Evolutionary conservation across 257 asterid genomes (phyloP), one percentile per base, ranked within the genome.

Genomic region (Orobanche coerulescens): DNA sequence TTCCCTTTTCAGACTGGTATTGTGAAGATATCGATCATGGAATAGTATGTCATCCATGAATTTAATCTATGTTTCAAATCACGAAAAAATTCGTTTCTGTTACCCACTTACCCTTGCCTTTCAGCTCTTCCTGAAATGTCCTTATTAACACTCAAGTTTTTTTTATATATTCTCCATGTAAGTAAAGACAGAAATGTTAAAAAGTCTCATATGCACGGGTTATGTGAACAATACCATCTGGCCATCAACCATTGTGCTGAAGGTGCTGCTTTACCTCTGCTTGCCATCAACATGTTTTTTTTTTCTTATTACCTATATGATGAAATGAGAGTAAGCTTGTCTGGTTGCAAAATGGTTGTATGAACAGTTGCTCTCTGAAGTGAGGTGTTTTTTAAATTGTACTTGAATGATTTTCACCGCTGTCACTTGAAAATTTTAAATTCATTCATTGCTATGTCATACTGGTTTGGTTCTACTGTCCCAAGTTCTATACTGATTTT

Each of bases 201-300:
- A 28, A 20, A 4, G 30, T 4, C 22, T 22, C 49, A 59, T 19
- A 24, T 43, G 59, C 40, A 12, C 11, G 37, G 18, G 30, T 12
- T 33, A 13, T 37, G 57, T 65, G 33, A 64, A 30, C 37, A 53
- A 48, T 36, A 49, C 58, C 42, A 18, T 13, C 13, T 59, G 65
- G 64, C 64, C n/a, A 58, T 51, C 46, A 47, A 23, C n/a, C 14
- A 19, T 34, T 31, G 24, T 14, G 19, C 8, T 4, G 6, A 6
- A 39, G 33, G 67, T 42, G 37, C 58, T 37, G 64, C 67, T 58
- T 50, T 26, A 18, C 15, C 61, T 59, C 63, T 26, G 2, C 26
- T 12, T 14, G 36, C 58, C 44, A 31, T 25, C 54, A 8, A 31
- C 59, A 10, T 37, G 42, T 54, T 61, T 6, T 16, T 19, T 31